Evolutionary conservation across 345 rosid genomes (phyloP).

Genomic region (Populus deltoides): DNA sequence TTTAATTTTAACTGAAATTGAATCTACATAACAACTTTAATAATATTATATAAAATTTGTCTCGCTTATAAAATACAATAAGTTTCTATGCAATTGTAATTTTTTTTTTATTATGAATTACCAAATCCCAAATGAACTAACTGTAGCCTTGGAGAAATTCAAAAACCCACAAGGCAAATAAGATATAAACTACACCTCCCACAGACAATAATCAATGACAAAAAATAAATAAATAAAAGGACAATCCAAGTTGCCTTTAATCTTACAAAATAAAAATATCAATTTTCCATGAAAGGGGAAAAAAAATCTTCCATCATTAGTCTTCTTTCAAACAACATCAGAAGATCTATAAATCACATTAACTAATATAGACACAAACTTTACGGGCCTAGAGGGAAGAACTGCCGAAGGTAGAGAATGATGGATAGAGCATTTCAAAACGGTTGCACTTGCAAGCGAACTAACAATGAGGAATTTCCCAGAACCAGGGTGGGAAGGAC

Average conservation of each 20-base stretch:
- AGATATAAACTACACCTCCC: background rate
- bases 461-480: background rate
- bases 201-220: background rate
- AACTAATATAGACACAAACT: background rate
- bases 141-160: background rate
- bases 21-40: background rate
- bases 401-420: background rate
- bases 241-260: background rate
- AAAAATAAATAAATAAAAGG: background rate
- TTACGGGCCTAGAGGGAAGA: background rate
- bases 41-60: background rate
- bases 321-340: background rate
- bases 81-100: background rate
- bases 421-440: background rate
- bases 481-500: background rate
- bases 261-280: background rate
- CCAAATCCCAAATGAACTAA: background rate
- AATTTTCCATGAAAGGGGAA: too few species aligned
- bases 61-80: background rate
- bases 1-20: background rate
- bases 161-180: background rate
- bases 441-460: background rate
- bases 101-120: background rate
- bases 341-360: background rate
- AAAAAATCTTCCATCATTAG: background rate